phyloP scores from a whole-genome alignment of 495 filamentous ascomycete genomes.

The Penicillium cataractarum region DNA sequence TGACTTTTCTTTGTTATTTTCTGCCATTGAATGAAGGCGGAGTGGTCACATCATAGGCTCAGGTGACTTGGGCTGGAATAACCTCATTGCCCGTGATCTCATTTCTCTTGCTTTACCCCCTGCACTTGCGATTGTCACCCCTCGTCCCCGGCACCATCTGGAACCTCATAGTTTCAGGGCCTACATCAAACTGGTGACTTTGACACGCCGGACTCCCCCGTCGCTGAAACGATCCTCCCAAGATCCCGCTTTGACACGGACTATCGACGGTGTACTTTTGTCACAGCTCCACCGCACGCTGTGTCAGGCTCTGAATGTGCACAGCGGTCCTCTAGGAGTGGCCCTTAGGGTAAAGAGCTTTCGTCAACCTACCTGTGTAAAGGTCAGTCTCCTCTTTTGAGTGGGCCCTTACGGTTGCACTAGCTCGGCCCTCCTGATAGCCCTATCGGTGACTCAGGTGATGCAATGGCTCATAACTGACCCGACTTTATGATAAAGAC shows the following conservation, averaged over 20 bases:
- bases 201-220: slow-evolving; percentile 5
- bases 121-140: neutral
- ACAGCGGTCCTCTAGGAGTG: slow-evolving; percentile 11
- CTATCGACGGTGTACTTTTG: slow-evolving; percentile 18
- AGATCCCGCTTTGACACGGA: slow-evolving; percentile 19
- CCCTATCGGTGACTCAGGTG: slow-evolving; percentile 14
- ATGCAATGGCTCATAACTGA: slow-evolving; percentile 23
- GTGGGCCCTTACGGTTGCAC: neutral
- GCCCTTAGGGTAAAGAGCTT: slow-evolving; percentile 21
- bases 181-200: neutral
- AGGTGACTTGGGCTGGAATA: slow-evolving; percentile 38
- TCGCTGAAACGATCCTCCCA: slow-evolving; percentile 8
- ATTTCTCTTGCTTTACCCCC: slow-evolving; percentile 2
- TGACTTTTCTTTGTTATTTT: slow-evolving; percentile 18
- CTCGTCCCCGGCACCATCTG: neutral
- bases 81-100: slow-evolving; percentile 27
- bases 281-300: slow-evolving; percentile 12
- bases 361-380: neutral
- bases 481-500: slow-evolving; percentile 1
- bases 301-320: slow-evolving; percentile 24
- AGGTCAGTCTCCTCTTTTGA: slow-evolving; percentile 16
- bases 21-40: slow-evolving; percentile 20
- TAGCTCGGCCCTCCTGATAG: neutral
- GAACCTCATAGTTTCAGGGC: too few relatives aligned
- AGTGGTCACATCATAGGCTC: slow-evolving; percentile 20